Evolutionary conservation across 768 basidiomycete species (phyloP).

Genomic region (Stropharia rugosoannulata): DNA sequence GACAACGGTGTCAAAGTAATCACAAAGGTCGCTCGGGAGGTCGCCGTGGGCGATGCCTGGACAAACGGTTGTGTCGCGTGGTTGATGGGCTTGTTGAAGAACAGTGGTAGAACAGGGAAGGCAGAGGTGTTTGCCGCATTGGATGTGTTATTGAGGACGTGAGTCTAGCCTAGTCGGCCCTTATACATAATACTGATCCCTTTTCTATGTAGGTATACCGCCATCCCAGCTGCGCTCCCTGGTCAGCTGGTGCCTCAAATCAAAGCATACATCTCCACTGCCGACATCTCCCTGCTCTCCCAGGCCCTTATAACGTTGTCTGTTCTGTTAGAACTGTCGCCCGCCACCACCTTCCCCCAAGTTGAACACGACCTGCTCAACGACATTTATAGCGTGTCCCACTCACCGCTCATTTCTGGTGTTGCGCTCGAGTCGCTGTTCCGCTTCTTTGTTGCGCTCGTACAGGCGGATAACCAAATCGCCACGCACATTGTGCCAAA

Average conservation of each 20-base stretch:
- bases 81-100: slow-evolving; percentile 71
- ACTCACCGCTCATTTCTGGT: slow-evolving; percentile 78
- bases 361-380: slow-evolving; percentile 70
- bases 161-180: slow-evolving; percentile 8
- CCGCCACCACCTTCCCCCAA: slow-evolving; percentile 67
- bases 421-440: slow-evolving; percentile 80
- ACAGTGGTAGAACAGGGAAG: slow-evolving; percentile 78
- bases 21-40: slow-evolving; percentile 77
- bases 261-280: slow-evolving; percentile 68
- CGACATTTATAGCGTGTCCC: slow-evolving; percentile 68
- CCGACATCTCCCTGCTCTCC: slow-evolving; percentile 78
- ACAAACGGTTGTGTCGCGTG: slow-evolving; percentile 78
- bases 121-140: slow-evolving; percentile 78
- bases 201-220: slow-evolving; percentile 33
- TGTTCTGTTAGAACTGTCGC: slow-evolving; percentile 67
- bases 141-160: slow-evolving; percentile 71
- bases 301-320: slow-evolving; percentile 67
- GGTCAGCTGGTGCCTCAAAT: slow-evolving; percentile 69
- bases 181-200: background rate
- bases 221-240: slow-evolving; percentile 57
- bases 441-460: slow-evolving; percentile 79
- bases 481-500: slow-evolving; percentile 80
- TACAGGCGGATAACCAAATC: slow-evolving; percentile 80
- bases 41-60: slow-evolving; percentile 74
- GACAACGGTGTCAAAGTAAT: slow-evolving; percentile 81